Evolutionary conservation across 1,139 yeast species (phyloP).

Genomic region (Kodamaea alishanica): DNA sequence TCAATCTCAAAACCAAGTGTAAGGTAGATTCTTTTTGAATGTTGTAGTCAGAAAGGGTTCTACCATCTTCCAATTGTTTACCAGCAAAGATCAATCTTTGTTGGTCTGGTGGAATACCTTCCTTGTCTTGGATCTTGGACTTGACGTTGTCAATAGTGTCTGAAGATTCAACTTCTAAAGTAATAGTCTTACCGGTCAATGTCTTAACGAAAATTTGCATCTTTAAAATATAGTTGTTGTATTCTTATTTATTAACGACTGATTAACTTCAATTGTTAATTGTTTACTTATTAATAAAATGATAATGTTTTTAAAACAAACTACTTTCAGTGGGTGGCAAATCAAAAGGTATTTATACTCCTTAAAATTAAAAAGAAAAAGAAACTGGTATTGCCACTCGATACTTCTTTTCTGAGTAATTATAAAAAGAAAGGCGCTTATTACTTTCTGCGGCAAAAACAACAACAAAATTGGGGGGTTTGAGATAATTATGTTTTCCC

Average conservation of each 20-base stretch:
- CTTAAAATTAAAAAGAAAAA: background rate
- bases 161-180: conserved; percentile 67
- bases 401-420: background rate
- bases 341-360: conserved; percentile 1
- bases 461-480: background rate
- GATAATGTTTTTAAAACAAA: conserved; percentile 3
- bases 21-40: conserved; percentile 91
- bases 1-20: conserved; percentile 83
- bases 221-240: conserved; percentile 1
- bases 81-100: conserved; percentile 57
- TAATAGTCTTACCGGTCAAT: conserved; percentile 68
- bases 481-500: background rate
- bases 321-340: background rate
- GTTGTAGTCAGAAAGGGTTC: conserved; percentile 73
- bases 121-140: conserved; percentile 52
- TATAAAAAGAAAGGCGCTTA: background rate
- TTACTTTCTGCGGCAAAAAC: background rate
- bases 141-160: conserved; percentile 68
- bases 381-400: background rate
- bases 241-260: conserved; percentile 2
- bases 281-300: background rate
- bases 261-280: conserved; percentile 1
- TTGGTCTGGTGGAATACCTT: conserved; percentile 53
- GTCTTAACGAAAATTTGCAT: conserved; percentile 47
- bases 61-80: conserved; percentile 63